Conservation (phyloP, 805 yeast species). For the Hanseniaspora hatyaiensis region DNA sequence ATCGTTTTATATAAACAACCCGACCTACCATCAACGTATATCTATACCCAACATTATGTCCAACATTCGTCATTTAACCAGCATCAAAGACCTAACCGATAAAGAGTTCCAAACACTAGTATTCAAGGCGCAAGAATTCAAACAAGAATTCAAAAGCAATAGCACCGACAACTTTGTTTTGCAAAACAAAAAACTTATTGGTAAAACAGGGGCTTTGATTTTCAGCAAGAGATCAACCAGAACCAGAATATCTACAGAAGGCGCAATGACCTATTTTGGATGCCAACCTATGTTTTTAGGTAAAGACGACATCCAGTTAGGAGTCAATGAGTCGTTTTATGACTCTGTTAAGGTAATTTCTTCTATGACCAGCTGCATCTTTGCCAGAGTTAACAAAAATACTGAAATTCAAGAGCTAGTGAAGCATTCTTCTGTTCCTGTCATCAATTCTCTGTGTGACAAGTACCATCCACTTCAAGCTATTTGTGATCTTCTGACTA, state of each 20-base stretch:
- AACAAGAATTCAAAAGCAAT: slow-evolving; percentile 49
- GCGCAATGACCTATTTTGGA: slow-evolving; percentile 85
- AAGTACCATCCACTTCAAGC: slow-evolving; percentile 92
- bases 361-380: slow-evolving; percentile 91
- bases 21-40: too few relatives aligned
- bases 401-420: slow-evolving; percentile 69
- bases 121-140: slow-evolving; percentile 58
- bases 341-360: slow-evolving; percentile 84
- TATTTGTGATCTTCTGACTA: slow-evolving; percentile 77
- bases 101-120: slow-evolving; percentile 64
- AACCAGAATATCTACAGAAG: slow-evolving; percentile 88
- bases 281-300: slow-evolving; percentile 96
- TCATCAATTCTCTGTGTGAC: slow-evolving; percentile 88
- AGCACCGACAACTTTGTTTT: slow-evolving; percentile 29
- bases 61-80: slow-evolving; percentile 55
- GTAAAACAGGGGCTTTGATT: slow-evolving; percentile 70
- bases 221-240: slow-evolving; percentile 91
- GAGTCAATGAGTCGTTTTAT: slow-evolving; percentile 82
- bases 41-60: background rate
- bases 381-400: slow-evolving; percentile 89
- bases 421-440: slow-evolving; percentile 73
- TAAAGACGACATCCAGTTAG: slow-evolving; percentile 90
- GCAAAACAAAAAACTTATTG: slow-evolving; percentile 46
- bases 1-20: too few relatives aligned
- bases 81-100: slow-evolving; percentile 65